Conservation (phyloP, 805 yeast genomes). For the Candida boleticola region DNA sequence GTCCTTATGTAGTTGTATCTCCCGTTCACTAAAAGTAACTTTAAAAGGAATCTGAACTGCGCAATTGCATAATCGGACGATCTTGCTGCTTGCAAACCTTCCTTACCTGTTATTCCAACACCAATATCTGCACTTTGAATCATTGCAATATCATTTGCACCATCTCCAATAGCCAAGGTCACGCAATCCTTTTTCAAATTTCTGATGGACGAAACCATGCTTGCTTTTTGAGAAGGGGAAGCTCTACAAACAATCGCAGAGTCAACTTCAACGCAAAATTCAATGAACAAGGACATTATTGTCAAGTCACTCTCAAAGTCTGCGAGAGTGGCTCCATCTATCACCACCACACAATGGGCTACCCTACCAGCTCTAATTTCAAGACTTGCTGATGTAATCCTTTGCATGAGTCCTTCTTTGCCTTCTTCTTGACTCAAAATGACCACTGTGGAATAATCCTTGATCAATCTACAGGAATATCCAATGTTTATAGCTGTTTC, state of each 20-base stretch:
- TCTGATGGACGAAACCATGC: constrained; percentile 81
- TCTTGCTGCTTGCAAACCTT: constrained; percentile 95
- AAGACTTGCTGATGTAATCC: constrained; percentile 71
- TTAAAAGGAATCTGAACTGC: constrained; percentile 82
- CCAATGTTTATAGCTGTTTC: constrained; percentile 98
- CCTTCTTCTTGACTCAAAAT: constrained; percentile 52
- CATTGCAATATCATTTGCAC: constrained; percentile 99
- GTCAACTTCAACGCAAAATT: constrained; percentile 81
- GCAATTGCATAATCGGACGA: constrained; percentile 94
- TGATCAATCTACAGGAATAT: constrained; percentile 86
- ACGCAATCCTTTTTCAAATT: constrained; percentile 65
- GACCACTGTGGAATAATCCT: constrained; percentile 88
- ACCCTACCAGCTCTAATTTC: constrained; percentile 71
- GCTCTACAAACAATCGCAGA: constrained; percentile 96
- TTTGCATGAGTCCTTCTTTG: constrained; percentile 57
- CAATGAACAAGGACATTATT: constrained; percentile 71
- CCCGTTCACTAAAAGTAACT: constrained; percentile 89
- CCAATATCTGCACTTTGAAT: constrained; percentile 98
- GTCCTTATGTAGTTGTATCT: constrained; percentile 92
- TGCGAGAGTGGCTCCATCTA: constrained; percentile 87
- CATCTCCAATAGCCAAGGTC: constrained; percentile 96
- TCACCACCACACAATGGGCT: constrained; percentile 92
- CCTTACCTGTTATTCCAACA: constrained; percentile 94
- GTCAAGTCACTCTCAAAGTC: constrained; percentile 72
- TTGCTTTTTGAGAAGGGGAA: constrained; percentile 93